Conservation (phyloP, 148 eudicot species). For the Vaccinium macrocarpon region DNA sequence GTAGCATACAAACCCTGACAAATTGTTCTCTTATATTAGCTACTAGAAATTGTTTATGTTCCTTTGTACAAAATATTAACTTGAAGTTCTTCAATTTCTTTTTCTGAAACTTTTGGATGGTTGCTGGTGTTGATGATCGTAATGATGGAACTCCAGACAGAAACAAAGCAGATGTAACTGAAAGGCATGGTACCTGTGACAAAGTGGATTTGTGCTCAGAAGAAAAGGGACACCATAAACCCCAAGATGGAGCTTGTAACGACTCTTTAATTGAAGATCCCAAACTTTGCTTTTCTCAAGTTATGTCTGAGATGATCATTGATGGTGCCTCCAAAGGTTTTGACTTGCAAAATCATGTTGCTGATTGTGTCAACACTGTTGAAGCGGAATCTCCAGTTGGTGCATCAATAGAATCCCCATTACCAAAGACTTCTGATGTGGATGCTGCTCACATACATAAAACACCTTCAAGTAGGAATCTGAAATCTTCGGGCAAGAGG, state of each 20-base stretch:
- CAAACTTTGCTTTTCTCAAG: neutral
- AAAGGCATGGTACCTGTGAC: constrained; percentile 6
- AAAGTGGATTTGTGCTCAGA: constrained; percentile 6
- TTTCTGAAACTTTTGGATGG: constrained; percentile 11
- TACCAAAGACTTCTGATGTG: neutral
- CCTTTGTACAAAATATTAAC: neutral
- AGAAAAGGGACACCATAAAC: neutral
- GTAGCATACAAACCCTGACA: neutral
- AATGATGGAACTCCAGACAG: constrained; percentile 6
- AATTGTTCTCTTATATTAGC: neutral
- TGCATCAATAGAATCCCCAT: neutral
- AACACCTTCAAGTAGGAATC: neutral
- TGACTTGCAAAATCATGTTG: neutral
- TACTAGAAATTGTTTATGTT: neutral
- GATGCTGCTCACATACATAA: neutral
- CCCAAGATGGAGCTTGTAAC: constrained; percentile 4
- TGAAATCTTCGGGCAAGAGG: neutral
- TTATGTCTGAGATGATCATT: neutral
- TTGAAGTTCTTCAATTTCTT: neutral
- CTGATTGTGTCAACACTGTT: neutral
- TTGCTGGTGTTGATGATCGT: constrained; percentile 10
- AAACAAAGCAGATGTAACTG: neutral
- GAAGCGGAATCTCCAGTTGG: neutral
- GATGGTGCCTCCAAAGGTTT: neutral
- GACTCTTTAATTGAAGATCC: neutral